Evolutionary conservation across 2,329 filamentous ascomycete species (phyloP).

Genomic region (Tympanopsis confertula): DNA sequence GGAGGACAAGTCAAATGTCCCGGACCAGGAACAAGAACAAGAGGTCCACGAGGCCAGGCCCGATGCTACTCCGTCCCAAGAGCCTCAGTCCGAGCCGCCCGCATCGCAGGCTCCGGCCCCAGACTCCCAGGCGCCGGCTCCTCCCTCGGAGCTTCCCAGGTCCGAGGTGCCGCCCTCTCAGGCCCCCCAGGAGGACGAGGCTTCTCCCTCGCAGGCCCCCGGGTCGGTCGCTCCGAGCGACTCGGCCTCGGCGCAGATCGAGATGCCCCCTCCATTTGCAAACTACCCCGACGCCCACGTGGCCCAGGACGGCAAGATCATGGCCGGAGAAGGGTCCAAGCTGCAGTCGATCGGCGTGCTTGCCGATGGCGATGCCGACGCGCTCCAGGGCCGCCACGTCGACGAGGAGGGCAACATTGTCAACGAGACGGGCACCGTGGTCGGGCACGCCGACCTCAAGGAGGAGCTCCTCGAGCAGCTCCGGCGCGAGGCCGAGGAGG

Average conservation of each 20-base stretch:
- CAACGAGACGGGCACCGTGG: constrained; percentile 20
- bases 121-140: neutral
- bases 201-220: neutral
- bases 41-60: too few species aligned
- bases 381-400: constrained; percentile 20
- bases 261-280: constrained; percentile 16
- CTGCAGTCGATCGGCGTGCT: constrained; percentile 18
- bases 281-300: constrained; percentile 21
- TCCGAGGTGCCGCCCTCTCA: neutral
- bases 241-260: too few species aligned
- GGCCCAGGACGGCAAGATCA: constrained; percentile 22
- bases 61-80: too few species aligned
- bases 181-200: neutral
- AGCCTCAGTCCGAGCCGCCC: neutral
- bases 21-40: too few species aligned
- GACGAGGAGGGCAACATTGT: constrained; percentile 22
- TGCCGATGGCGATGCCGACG: constrained; percentile 20
- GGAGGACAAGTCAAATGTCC: constrained; percentile 1
- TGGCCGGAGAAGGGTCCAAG: constrained; percentile 21
- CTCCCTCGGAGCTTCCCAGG: neutral
- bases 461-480: constrained; percentile 17
- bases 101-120: neutral
- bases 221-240: neutral
- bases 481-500: constrained; percentile 8
- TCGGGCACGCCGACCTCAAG: constrained; percentile 19